Base-by-base conservation (phyloP, 129 eudicot genomes). In the Dittrichia graveolens region DNA sequence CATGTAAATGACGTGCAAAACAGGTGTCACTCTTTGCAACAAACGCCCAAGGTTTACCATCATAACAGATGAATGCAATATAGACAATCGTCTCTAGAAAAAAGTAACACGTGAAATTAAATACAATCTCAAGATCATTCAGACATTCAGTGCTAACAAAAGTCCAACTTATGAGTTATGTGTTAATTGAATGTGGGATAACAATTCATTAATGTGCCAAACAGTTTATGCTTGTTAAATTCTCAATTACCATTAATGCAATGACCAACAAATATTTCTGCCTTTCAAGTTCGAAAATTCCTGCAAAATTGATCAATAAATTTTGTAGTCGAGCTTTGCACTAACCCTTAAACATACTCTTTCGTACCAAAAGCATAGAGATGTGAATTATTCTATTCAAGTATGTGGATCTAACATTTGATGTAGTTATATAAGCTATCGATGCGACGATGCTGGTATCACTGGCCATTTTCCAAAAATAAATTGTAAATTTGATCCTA, bases 61-160 rank as follows among this genome's bases (percentile, higher is more conserved):
- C 69, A 45, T 43, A 66, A 14, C 10, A n/a, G 47, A 56, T 47
- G 39, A 34, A 48, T 5, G 34, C 6, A 37, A 76, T 2, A 40
- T 15, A 31, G 24, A 46, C 67, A 66, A 16, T 13, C 3, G 16
- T 9, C 8, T 75, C 65, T 49, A 53, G 38, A 52, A 75, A 6
- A 62, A 35, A 64, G 9, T 9, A 56, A 65, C 65, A 74, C 69
- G 8, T 8, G 43, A 13, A 42, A 54, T n/a, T 13, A 65, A 64
- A 74, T 2, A 12, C 10, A 43, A 12, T 8, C 4, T 42, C 61
- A 37, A 53, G 14, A 42, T 65, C 66, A 75, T 42, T 64, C 55
- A 71, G 55, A 53, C 47, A 67, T 11, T 69, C 15, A 24, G 31
- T 24, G 43, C 72, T 74, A 35, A 62, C 44, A 64, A 40, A 56